Conservation (phyloP, 148 eudicot species). For the Fallopia convolvulus region DNA sequence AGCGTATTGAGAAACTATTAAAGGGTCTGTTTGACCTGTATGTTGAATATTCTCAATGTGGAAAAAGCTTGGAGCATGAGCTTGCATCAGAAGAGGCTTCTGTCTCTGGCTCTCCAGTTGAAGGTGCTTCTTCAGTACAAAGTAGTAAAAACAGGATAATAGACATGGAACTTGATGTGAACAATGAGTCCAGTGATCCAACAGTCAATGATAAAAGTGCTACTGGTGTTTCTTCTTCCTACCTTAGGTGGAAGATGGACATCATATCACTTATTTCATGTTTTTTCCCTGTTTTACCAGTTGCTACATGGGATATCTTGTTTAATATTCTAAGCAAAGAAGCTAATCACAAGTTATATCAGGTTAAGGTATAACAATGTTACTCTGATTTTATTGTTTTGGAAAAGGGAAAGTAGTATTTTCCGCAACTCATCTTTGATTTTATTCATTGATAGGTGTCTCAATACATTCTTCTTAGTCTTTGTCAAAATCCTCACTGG, state of each 20-base stretch:
- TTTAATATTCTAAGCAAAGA: slow-evolving; percentile 57
- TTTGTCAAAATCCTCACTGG: slow-evolving; percentile 74
- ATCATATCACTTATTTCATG: slow-evolving; percentile 46
- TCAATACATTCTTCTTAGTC: slow-evolving; percentile 42
- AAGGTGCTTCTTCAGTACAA: slow-evolving; percentile 22
- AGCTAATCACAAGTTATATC: slow-evolving; percentile 47
- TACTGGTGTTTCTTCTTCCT: slow-evolving; percentile 28
- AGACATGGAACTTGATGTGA: slow-evolving; percentile 80
- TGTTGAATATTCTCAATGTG: slow-evolving; percentile 34
- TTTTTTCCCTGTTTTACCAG: slow-evolving; percentile 62
- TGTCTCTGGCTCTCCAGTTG: slow-evolving; percentile 27
- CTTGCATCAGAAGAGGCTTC: slow-evolving; percentile 23
- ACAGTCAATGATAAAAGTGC: slow-evolving; percentile 27
- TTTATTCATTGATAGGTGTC: slow-evolving; percentile 28
- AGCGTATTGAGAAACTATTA: slow-evolving; percentile 55
- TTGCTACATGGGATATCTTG: slow-evolving; percentile 70
- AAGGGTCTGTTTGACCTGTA: slow-evolving; percentile 44
- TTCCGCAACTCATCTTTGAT: slow-evolving; percentile 12
- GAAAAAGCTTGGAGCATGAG: slow-evolving; percentile 29
- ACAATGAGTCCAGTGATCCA: slow-evolving; percentile 46
- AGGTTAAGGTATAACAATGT: not conserved
- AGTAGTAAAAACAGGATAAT: slow-evolving; percentile 37
- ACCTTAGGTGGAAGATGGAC: slow-evolving; percentile 48
- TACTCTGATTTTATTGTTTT: not conserved
- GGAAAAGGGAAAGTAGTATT: not conserved